A percentile compares a stretch with the other conserved stretches of the same genome.
These are phyloP conservation scores for Antitrichia curtipendula DNA, from an alignment of 225 moss, liverwort and hornwort genomes.

Conservation along the genomic window DNA sequence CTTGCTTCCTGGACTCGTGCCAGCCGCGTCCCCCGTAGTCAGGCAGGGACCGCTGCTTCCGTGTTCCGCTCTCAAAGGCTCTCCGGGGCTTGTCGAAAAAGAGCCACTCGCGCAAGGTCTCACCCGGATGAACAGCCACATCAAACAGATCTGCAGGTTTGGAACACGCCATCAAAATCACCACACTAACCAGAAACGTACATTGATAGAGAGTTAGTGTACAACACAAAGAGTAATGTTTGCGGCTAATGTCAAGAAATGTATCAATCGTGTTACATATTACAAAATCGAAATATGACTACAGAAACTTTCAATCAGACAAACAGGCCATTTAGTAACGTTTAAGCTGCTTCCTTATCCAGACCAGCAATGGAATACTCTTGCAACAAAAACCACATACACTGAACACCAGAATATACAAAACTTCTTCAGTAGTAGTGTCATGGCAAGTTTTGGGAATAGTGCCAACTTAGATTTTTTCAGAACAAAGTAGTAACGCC, in stretches of 20 bases:
- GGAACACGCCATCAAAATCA: background rate
- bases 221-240: background rate
- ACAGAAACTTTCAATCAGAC: background rate
- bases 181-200: background rate
- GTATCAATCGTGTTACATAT: background rate
- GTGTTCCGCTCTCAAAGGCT: slow-evolving; percentile 52
- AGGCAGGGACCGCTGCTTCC: slow-evolving; percentile 45
- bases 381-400: background rate
- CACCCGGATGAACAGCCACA: slow-evolving; percentile 32
- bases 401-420: background rate
- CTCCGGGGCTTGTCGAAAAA: slow-evolving; percentile 51
- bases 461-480: background rate
- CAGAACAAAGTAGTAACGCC: background rate
- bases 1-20: slow-evolving; percentile 54
- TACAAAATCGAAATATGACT: background rate
- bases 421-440: background rate
- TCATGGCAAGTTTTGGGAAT: background rate
- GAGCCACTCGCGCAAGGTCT: slow-evolving; percentile 38
- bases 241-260: background rate
- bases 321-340: background rate
- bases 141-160: slow-evolving; percentile 36
- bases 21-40: slow-evolving; percentile 50
- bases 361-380: background rate
- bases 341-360: background rate
- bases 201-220: background rate